Percentiles rank a stretch among this genome's conserved stretches.
Evolutionary conservation across 768 basidiomycete genomes (phyloP).

Genomic region (Collybia nuda): DNA sequence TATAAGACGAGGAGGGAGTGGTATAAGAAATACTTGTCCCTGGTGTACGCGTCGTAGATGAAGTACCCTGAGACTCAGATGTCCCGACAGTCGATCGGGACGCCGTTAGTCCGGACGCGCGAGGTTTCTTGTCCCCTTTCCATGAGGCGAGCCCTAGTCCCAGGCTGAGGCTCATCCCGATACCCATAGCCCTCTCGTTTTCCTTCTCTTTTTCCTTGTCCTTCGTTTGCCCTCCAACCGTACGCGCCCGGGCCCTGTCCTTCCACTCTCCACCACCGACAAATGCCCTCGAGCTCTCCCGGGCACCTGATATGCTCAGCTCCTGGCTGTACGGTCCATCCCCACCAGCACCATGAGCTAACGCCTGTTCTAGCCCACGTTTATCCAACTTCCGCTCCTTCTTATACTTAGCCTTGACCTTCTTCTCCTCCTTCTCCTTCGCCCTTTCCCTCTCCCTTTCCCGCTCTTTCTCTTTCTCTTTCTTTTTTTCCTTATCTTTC

Average conservation of each 20-base stretch:
- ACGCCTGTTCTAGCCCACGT: background rate
- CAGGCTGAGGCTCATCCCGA: background rate
- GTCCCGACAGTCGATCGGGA: background rate
- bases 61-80: background rate
- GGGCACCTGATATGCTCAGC: background rate
- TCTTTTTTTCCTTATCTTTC: background rate
- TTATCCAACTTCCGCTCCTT: background rate
- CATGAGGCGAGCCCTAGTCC: background rate
- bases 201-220: constrained; percentile 22
- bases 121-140: background rate
- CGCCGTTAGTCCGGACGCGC: background rate
- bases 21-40: background rate
- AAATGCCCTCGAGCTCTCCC: constrained; percentile 1
- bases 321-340: constrained; percentile 1
- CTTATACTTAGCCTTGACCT: background rate
- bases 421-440: background rate
- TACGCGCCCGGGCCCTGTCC: constrained; percentile 17
- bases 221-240: constrained; percentile 26
- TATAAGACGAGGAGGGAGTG: background rate
- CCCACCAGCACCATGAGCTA: too few species aligned
- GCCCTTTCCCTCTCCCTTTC: constrained; percentile 4
- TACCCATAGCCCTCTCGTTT: constrained; percentile 3
- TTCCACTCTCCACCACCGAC: constrained; percentile 8
- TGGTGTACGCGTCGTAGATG: background rate
- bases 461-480: constrained; percentile 3